These are phyloP conservation scores for Marchantia polymorpha DNA, from an alignment of 225 moss, liverwort and hornwort species.

Conservation along the genomic window DNA sequence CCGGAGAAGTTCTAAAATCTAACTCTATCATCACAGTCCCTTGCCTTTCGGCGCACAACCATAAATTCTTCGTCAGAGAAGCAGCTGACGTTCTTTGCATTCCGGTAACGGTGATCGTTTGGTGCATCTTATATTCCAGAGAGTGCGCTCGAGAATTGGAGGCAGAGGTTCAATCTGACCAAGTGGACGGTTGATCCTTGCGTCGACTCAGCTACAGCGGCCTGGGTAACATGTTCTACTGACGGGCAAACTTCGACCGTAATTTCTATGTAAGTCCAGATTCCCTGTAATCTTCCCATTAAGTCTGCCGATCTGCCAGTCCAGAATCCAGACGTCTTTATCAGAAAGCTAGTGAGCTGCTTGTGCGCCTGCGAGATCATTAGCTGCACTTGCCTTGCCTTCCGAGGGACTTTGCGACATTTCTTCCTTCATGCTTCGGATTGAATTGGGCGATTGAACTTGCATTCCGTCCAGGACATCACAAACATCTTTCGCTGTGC, in stretches of 20 bases:
- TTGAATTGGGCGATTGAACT: not conserved
- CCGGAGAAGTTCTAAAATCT: not conserved
- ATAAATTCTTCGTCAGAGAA: not conserved
- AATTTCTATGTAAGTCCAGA: not conserved
- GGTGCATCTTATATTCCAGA: not conserved
- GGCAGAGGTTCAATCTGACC: slow-evolving; percentile 2
- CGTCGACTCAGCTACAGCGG: not conserved
- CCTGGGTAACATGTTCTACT: not conserved
- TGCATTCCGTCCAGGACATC: too few relatives aligned
- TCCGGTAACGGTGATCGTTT: not conserved
- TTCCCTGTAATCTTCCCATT: too few relatives aligned
- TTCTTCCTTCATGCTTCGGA: too few relatives aligned
- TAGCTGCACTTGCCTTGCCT: too few relatives aligned
- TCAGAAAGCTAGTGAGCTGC: too few relatives aligned
- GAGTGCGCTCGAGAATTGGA: not conserved
- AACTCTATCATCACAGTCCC: not conserved
- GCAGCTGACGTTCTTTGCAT: not conserved
- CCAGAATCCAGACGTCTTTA: too few relatives aligned
- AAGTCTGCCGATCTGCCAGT: too few relatives aligned
- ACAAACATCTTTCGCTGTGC: not conserved
- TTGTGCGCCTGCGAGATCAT: not conserved
- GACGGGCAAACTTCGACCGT: not conserved
- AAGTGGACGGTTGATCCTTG: slow-evolving; percentile 14
- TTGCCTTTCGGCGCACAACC: not conserved
- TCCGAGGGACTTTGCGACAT: too few relatives aligned